phyloP scores from a whole-genome alignment of 768 basidiomycete species.

The Rhodotorula kratochvilovae region DNA sequence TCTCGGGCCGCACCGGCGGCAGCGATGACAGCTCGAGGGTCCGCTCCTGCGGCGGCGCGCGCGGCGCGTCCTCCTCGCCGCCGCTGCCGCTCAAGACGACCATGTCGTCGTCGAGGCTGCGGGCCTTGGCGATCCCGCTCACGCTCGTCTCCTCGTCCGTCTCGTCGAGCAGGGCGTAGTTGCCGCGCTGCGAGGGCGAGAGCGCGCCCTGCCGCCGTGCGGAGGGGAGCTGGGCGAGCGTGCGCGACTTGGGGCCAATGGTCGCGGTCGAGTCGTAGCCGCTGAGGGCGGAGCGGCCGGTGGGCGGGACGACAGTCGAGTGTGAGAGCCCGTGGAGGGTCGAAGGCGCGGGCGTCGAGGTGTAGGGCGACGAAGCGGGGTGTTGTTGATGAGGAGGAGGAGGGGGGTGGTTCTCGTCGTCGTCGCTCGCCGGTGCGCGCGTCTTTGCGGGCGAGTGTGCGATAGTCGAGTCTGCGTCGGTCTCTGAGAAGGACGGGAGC shows the following conservation, averaged over 20 bases:
- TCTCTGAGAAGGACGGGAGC: slow-evolving; percentile 25
- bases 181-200: neutral
- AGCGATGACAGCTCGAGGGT: neutral
- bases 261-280: slow-evolving; percentile 26
- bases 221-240: neutral
- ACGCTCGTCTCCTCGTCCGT: slow-evolving; percentile 11
- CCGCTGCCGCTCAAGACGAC: slow-evolving; percentile 25
- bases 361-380: slow-evolving; percentile 1
- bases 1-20: neutral
- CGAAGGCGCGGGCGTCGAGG: neutral
- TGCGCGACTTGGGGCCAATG: neutral
- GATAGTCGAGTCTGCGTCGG: slow-evolving; percentile 29
- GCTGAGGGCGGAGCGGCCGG: neutral
- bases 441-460: slow-evolving; percentile 13
- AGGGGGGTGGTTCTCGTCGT: slow-evolving; percentile 1
- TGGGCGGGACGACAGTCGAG: slow-evolving; percentile 12
- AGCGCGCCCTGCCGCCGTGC: neutral
- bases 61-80: neutral
- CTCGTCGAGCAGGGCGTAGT: neutral
- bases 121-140: slow-evolving; percentile 14
- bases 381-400: neutral
- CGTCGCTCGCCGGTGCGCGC: neutral
- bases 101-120: slow-evolving; percentile 23
- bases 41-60: neutral
- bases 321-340: slow-evolving; percentile 10